Evolutionary conservation across 2,329 filamentous ascomycete species (phyloP).

Genomic region (Malbranchea zuffiana): DNA sequence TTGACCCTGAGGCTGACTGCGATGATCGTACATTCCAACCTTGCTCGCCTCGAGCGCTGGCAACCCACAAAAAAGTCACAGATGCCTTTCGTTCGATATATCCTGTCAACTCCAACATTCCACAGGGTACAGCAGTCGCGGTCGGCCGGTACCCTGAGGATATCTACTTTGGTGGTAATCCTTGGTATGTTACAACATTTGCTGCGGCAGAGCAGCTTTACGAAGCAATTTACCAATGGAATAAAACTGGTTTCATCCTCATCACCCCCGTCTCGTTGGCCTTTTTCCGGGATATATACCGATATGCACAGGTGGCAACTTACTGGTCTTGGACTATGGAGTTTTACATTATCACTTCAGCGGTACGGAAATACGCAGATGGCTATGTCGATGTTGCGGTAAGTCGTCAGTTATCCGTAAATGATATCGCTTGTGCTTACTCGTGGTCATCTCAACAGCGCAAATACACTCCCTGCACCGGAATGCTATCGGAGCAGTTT

Average conservation of each 20-base stretch:
- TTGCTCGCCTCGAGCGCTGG: constrained; percentile 54
- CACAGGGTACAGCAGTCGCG: constrained; percentile 48
- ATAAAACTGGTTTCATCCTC: constrained; percentile 50
- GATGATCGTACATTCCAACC: constrained; percentile 65
- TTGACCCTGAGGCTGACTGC: constrained; percentile 56
- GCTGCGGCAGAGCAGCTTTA: constrained; percentile 71
- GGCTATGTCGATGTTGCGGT: constrained; percentile 39
- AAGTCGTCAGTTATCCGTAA: constrained; percentile 10
- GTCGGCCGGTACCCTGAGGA: constrained; percentile 63
- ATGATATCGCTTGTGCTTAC: background rate
- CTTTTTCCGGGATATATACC: constrained; percentile 59
- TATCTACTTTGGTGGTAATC: constrained; percentile 63
- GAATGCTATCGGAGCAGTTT: constrained; percentile 40
- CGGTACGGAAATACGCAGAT: constrained; percentile 53
- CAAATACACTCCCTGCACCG: constrained; percentile 45
- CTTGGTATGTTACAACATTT: constrained; percentile 66
- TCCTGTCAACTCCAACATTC: constrained; percentile 55
- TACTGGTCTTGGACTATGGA: constrained; percentile 46
- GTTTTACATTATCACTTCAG: constrained; percentile 38
- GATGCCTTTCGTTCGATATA: constrained; percentile 67
- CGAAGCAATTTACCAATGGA: constrained; percentile 62
- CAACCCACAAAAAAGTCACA: constrained; percentile 64
- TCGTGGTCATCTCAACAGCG: constrained; percentile 10
- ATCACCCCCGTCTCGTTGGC: constrained; percentile 54
- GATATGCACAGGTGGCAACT: constrained; percentile 48